Percentiles rank a stretch among this genome's conserved stretches.
Evolutionary conservation across 2,329 filamentous ascomycete genomes (phyloP).

Genomic region (Phialemonium atrogriseum): DNA sequence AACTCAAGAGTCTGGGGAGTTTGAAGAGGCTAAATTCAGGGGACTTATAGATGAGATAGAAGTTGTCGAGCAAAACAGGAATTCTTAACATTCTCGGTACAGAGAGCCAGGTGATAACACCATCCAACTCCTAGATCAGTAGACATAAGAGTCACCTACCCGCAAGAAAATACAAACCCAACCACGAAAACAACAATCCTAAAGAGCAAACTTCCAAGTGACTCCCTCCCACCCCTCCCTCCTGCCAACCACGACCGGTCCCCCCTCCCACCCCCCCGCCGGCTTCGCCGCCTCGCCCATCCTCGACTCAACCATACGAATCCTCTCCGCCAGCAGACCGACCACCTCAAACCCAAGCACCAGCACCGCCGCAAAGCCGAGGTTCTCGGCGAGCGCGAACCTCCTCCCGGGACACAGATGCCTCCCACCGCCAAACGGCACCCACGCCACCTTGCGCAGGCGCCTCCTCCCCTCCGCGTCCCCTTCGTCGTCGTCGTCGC

Average conservation of each 20-base stretch:
- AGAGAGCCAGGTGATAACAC: no score
- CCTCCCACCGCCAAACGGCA: slow-evolving; percentile 24
- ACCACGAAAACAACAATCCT: no score
- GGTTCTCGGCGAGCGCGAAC: slow-evolving; percentile 24
- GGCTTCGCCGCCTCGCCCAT: slow-evolving; percentile 3
- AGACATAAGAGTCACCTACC: no score
- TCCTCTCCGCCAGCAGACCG: slow-evolving; percentile 1
- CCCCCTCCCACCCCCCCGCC: background rate
- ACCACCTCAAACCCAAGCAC: slow-evolving; percentile 22
- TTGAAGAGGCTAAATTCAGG: no score
- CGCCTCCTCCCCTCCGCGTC: slow-evolving; percentile 22
- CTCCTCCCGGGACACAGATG: slow-evolving; percentile 24
- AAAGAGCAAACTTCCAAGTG: slow-evolving; percentile 2
- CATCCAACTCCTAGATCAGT: no score
- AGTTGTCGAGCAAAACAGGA: no score
- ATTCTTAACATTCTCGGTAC: no score
- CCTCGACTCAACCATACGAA: slow-evolving; percentile 1
- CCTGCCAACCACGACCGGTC: background rate
- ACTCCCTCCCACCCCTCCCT: slow-evolving; percentile 1
- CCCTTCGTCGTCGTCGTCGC: background rate
- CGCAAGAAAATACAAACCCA: no score
- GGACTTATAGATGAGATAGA: no score
- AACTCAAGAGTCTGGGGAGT: no score
- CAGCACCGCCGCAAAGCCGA: slow-evolving; percentile 19
- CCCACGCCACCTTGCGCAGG: slow-evolving; percentile 15